phyloP scores from a whole-genome alignment of 768 basidiomycete species.

The Boletus subparvulus region DNA sequence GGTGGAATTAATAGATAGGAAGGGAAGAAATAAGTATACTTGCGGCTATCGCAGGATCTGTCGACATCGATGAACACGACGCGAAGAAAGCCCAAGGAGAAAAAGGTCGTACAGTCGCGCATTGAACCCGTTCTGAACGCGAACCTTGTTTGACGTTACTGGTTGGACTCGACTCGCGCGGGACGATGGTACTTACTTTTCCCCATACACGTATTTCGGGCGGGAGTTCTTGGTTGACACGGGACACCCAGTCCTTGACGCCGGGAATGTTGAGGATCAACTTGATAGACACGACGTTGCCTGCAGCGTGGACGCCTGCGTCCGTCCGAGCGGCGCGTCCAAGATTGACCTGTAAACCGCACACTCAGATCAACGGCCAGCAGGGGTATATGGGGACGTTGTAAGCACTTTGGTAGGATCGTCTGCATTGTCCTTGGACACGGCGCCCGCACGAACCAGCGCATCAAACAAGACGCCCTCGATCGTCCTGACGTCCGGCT shows the following conservation, averaged over 20 bases:
- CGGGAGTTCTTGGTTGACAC: constrained; percentile 86
- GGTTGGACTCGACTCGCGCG: not conserved
- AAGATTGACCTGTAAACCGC: constrained; percentile 63
- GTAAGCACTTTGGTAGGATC: constrained; percentile 76
- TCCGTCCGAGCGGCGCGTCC: constrained; percentile 93
- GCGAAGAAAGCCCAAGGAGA: not conserved
- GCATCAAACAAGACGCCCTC: constrained; percentile 89
- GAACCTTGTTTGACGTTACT: constrained; percentile 40
- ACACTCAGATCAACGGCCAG: not conserved
- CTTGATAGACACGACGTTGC: constrained; percentile 90
- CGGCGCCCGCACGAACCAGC: constrained; percentile 83
- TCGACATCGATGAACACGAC: constrained; percentile 2
- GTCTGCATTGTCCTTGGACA: constrained; percentile 92
- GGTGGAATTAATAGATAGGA: constrained; percentile 92
- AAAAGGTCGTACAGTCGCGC: constrained; percentile 57
- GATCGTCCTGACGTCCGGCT: constrained; percentile 74
- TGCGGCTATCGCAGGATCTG: constrained; percentile 90
- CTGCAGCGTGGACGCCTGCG: constrained; percentile 95
- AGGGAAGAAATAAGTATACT: constrained; percentile 97
- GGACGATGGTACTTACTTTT: constrained; percentile 50
- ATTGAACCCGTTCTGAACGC: constrained; percentile 81
- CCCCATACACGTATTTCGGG: constrained; percentile 93
- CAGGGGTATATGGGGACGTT: not conserved
- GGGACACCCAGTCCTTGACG: constrained; percentile 63
- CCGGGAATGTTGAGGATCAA: constrained; percentile 79